phyloP scores from a whole-genome alignment of 169 alveolate genomes.

The Plasmodium sp. region DNA sequence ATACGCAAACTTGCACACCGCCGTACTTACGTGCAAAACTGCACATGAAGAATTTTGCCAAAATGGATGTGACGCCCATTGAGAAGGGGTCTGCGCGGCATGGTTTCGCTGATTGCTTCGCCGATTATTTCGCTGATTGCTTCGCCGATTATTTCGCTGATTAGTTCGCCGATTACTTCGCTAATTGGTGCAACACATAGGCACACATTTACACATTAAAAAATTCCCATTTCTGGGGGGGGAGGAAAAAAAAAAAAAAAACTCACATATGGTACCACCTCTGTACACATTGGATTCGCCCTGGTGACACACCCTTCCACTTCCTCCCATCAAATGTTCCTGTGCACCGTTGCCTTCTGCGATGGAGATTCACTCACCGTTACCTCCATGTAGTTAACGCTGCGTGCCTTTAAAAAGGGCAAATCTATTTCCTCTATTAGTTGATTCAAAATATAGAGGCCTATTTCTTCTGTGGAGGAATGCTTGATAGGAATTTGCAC shows the following conservation, averaged over 20 bases:
- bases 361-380: conserved; percentile 70
- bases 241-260: too few species aligned
- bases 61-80: neutral
- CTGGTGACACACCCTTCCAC: neutral
- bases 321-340: neutral
- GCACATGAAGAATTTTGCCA: neutral
- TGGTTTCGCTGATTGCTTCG: too few species aligned
- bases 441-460: conserved; percentile 14
- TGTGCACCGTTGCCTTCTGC: conserved; percentile 39
- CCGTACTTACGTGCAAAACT: neutral
- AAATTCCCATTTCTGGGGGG: neutral
- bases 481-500: conserved; percentile 59
- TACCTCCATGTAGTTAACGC: conserved; percentile 31
- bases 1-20: neutral
- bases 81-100: neutral
- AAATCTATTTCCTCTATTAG: conserved; percentile 48
- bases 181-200: neutral
- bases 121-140: too few species aligned
- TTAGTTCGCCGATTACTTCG: too few species aligned
- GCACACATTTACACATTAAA: neutral
- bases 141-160: too few species aligned
- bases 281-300: neutral
- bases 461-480: conserved; percentile 75
- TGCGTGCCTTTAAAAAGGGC: conserved; percentile 26
- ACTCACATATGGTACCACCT: neutral